Conservation (phyloP, 345 rosid genomes). For the Iberis pinnata region DNA sequence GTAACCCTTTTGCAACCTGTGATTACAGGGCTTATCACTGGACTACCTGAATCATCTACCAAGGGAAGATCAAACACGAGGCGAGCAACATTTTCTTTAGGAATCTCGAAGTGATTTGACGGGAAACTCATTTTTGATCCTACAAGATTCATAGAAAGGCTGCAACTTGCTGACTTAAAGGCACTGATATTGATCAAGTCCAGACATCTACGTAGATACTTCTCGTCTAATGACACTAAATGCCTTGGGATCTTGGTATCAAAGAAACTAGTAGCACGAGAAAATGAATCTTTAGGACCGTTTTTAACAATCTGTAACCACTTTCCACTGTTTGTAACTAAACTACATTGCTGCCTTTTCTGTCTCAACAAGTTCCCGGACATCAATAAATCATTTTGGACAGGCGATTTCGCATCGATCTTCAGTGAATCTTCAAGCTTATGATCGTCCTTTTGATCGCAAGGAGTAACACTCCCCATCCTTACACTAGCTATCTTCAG, state of each 20-base stretch:
- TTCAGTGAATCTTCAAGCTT: slow-evolving; percentile 40
- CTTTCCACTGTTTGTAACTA: slow-evolving; percentile 39
- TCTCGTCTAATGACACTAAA: slow-evolving; percentile 67
- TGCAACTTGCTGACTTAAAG: slow-evolving; percentile 41
- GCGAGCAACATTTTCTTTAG: slow-evolving; percentile 34
- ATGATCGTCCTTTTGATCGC: slow-evolving; percentile 34
- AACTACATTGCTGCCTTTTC: slow-evolving; percentile 34
- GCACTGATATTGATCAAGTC: slow-evolving; percentile 52
- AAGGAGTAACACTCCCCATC: slow-evolving; percentile 45
- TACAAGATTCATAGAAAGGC: slow-evolving; percentile 37
- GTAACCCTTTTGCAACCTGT: slow-evolving; percentile 64
- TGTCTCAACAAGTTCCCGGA: slow-evolving; percentile 34
- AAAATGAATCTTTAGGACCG: slow-evolving; percentile 39
- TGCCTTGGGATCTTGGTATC: slow-evolving; percentile 64
- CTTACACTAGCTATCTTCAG: slow-evolving; percentile 13
- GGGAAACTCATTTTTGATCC: slow-evolving; percentile 33
- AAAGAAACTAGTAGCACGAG: slow-evolving; percentile 35
- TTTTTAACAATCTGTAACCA: slow-evolving; percentile 45
- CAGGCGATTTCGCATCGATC: slow-evolving; percentile 25
- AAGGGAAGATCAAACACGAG: slow-evolving; percentile 48
- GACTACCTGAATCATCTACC: slow-evolving; percentile 40
- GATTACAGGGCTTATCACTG: slow-evolving; percentile 44
- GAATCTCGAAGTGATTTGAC: slow-evolving; percentile 28
- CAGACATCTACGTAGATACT: slow-evolving; percentile 64
- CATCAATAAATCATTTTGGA: slow-evolving; percentile 16